These are phyloP conservation scores for Aspergillus persii DNA, from an alignment of 2,329 filamentous ascomycete species.

Conservation along the genomic window DNA sequence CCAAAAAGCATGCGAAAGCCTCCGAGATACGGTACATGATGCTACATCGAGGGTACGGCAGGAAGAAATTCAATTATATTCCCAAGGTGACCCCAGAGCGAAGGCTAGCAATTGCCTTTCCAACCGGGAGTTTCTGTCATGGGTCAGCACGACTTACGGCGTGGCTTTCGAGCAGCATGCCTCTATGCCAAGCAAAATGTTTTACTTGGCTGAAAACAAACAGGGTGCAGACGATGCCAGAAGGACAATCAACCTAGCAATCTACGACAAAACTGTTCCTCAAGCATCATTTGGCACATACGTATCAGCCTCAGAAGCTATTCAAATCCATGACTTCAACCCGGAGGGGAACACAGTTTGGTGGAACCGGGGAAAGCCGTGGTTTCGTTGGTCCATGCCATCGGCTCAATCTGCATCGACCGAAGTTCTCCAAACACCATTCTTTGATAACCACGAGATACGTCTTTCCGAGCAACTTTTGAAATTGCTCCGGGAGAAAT, in stretches of 20 bases:
- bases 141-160: conserved; percentile 30
- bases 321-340: conserved; percentile 25
- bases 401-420: conserved; percentile 20
- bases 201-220: conserved; percentile 35
- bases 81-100: conserved; percentile 10
- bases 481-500: conserved; percentile 25
- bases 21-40: conserved; percentile 34
- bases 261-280: conserved; percentile 18
- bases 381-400: conserved; percentile 40
- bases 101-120: conserved; percentile 19
- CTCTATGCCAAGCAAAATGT: conserved; percentile 24
- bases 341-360: conserved; percentile 26
- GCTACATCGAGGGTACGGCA: conserved; percentile 29
- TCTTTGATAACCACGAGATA: conserved; percentile 32
- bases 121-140: conserved; percentile 30
- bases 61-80: conserved; percentile 26
- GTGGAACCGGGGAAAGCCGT: conserved; percentile 32
- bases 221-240: conserved; percentile 31
- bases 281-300: conserved; percentile 36
- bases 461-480: conserved; percentile 32
- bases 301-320: conserved; percentile 27
- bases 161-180: conserved; percentile 27
- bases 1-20: conserved; percentile 31
- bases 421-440: conserved; percentile 18
- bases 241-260: conserved; percentile 34